Base-by-base conservation (phyloP, 768 basidiomycete genomes). In the Phlebiopsis flavidoalba region DNA sequence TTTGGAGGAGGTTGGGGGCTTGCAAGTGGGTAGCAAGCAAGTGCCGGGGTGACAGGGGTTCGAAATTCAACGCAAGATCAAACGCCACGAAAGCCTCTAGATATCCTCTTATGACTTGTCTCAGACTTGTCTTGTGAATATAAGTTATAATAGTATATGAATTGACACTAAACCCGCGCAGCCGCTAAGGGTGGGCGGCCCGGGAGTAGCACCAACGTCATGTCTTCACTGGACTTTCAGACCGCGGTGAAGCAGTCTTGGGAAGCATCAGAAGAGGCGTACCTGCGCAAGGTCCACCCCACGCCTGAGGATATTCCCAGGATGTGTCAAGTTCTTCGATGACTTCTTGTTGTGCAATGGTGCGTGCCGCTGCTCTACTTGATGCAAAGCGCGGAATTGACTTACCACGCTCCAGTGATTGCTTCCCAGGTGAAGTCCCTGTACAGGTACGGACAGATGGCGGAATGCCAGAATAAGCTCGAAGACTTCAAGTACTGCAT, bases 401-500 rank as follows among this genome's bases (percentile, higher is more conserved):
- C 60, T 58, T 36, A 11, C 21, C 26, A 11, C 37, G 31, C 69
- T 6, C 6, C 26, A 96, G 95, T 85, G 53, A 79, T 95, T 36
- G 84, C 86, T 43, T 81, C 84, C 19, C 96, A 98, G 73, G 72
- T 94, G 53, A 89, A 87, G 67, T 87, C 89, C 1, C 74, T 98
- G 57, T 98, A 98, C 74, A 84, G 96, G 69, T 86, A 88, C 65
- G 96, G 96, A 7, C 75, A 83, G 60, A 81, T 85, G 59, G 75
- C 83, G 0, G 82, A 85, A 58, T 98, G 95, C 74, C 77, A 76
- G 0, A 78, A 80, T 49, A 95, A 96, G 71, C 80, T 87, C 70
- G 87, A 93, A 60, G 95, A 96, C 67, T 95, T 96, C 81, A 97
- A 97, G 74, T 96, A 91, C 73, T 99, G 96, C 75, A 77, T 96